A percentile compares a stretch with the other conserved stretches of the same genome.
phyloP scores from a whole-genome alignment of 805 yeast species.

The Alloascoidea hylecoeti region DNA sequence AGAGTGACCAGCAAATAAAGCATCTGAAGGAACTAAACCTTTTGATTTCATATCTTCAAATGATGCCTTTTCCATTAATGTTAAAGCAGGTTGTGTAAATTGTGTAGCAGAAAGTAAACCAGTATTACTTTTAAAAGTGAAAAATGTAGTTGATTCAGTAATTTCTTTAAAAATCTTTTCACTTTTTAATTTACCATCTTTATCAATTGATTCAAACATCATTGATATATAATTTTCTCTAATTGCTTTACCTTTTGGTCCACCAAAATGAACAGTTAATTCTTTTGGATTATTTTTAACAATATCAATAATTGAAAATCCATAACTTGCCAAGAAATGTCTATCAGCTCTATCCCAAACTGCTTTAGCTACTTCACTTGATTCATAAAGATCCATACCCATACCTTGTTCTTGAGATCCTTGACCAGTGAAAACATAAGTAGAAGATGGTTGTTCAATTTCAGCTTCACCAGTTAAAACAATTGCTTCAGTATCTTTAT shows the following conservation, averaged over 20 bases:
- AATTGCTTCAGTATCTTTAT: conserved; percentile 59
- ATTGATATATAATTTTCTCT: conserved; percentile 89
- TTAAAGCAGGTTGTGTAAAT: conserved; percentile 98
- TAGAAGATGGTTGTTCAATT: conserved; percentile 94
- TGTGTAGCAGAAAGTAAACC: conserved; percentile 97
- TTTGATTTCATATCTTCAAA: conserved; percentile 94
- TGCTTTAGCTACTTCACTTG: conserved; percentile 80
- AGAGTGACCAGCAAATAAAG: conserved; percentile 98
- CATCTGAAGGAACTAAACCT: conserved; percentile 88
- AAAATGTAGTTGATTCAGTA: conserved; percentile 65
- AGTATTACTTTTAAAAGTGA: conserved; percentile 82
- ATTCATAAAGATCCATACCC: conserved; percentile 98
- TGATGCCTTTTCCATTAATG: conserved; percentile 98
- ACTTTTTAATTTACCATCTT: conserved; percentile 68
- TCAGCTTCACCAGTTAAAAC: conserved; percentile 95
- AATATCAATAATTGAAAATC: conserved; percentile 92
- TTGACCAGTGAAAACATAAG: conserved; percentile 97
- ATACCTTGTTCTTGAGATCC: conserved; percentile 99
- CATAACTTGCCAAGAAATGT: conserved; percentile 88
- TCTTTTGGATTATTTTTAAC: conserved; percentile 93
- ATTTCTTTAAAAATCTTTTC: conserved; percentile 95
- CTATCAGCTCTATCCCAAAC: conserved; percentile 98
- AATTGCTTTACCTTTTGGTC: conserved; percentile 90
- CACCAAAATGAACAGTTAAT: conserved; percentile 93
- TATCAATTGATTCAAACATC: conserved; percentile 93